A percentile compares a stretch with the other conserved stretches of the same genome.
phyloP scores from a whole-genome alignment of 2,329 filamentous ascomycete genomes.

The Aureobasidium namibiae region DNA sequence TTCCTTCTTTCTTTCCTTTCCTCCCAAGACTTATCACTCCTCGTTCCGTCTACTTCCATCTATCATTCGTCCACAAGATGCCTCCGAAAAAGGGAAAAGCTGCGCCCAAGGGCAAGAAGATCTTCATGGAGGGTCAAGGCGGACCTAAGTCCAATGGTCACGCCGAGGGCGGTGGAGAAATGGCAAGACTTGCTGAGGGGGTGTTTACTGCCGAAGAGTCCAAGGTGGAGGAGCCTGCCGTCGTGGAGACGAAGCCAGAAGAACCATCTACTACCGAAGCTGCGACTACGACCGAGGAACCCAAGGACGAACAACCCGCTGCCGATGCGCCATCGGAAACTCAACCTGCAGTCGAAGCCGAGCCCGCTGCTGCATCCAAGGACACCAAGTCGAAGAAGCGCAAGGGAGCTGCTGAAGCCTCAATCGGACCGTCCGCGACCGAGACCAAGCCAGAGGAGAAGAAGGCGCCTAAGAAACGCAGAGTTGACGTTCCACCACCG shows the following conservation, averaged over 20 bases:
- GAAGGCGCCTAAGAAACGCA: constrained; percentile 20
- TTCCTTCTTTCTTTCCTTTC: neutral
- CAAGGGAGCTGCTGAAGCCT: constrained; percentile 3
- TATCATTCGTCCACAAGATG: constrained; percentile 6
- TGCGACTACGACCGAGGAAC: neutral
- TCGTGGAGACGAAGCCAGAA: neutral
- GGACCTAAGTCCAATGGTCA: constrained; percentile 2
- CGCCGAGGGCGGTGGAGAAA: neutral
- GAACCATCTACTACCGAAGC: neutral
- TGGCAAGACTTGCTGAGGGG: neutral
- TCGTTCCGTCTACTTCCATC: neutral
- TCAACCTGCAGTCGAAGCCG: neutral
- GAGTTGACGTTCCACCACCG: constrained; percentile 14
- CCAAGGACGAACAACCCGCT: neutral
- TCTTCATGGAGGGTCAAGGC: neutral
- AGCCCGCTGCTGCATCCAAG: neutral
- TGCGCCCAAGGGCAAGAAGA: constrained; percentile 9
- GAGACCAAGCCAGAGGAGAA: neutral
- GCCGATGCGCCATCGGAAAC: neutral
- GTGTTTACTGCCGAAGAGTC: neutral
- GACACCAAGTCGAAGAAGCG: constrained; percentile 1
- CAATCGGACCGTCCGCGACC: neutral
- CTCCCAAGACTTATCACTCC: neutral
- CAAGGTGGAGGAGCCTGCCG: neutral
- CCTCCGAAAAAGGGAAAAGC: constrained; percentile 15